Percentiles rank a stretch among this genome's conserved stretches.
Conservation (phyloP, 768 basidiomycete genomes). For the Phanerodontia chrysosporium region DNA sequence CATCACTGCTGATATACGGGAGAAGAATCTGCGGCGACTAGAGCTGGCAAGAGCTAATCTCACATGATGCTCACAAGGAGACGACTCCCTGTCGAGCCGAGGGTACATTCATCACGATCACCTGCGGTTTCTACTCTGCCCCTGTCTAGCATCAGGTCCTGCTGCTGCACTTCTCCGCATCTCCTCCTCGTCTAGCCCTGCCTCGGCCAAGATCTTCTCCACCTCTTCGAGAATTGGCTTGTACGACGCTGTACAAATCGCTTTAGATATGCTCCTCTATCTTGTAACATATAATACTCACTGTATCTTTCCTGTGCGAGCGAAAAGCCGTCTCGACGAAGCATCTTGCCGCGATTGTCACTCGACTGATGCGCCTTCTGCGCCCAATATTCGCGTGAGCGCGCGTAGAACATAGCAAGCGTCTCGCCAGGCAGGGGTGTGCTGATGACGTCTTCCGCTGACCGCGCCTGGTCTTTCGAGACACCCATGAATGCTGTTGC, state of each 20-base stretch:
- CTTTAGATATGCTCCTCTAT: neutral
- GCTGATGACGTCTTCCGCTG: conserved; percentile 67
- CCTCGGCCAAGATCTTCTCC: conserved; percentile 77
- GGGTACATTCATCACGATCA: conserved; percentile 13
- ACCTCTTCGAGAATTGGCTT: conserved; percentile 81
- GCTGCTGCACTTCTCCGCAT: conserved; percentile 57
- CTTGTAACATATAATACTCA: conserved; percentile 28
- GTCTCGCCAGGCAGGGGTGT: conserved; percentile 86
- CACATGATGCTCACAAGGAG: too few species aligned
- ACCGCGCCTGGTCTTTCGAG: conserved; percentile 47
- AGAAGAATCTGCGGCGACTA: neutral
- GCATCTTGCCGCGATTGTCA: conserved; percentile 70
- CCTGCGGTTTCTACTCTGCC: conserved; percentile 50
- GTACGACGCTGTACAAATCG: conserved; percentile 50
- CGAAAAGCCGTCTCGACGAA: conserved; percentile 74
- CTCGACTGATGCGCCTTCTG: conserved; percentile 58
- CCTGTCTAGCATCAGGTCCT: conserved; percentile 28
- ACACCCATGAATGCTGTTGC: conserved; percentile 62
- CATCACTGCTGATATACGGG: neutral
- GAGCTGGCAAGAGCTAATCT: neutral
- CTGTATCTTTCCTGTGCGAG: conserved; percentile 73
- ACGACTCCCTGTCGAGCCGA: too few species aligned
- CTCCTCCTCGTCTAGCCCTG: conserved; percentile 81
- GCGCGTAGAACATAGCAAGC: conserved; percentile 76
- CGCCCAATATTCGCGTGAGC: conserved; percentile 83